phyloP scores from a whole-genome alignment of 78 protist species.

The Dictyostelium intermedium region DNA sequence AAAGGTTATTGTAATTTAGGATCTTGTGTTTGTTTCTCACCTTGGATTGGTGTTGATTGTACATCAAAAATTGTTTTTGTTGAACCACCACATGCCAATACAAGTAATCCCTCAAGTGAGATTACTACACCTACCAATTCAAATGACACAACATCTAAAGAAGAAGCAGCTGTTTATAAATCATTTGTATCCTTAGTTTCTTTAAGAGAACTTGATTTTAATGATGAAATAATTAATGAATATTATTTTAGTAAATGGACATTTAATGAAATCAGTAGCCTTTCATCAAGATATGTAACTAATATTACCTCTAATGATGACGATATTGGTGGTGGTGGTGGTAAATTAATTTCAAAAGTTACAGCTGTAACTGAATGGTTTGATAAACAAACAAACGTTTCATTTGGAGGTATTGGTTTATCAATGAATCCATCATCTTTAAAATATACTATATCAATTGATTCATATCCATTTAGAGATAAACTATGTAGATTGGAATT shows the following conservation, averaged over 20 bases:
- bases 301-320: not conserved
- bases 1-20: not conserved
- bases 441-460: constrained; percentile 11
- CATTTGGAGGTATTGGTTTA: constrained; percentile 1
- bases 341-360: not conserved
- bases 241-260: not conserved
- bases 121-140: not conserved
- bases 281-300: not conserved
- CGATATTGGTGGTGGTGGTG: too few relatives aligned
- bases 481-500: not conserved
- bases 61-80: not conserved
- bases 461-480: not conserved
- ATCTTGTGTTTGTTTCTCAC: not conserved
- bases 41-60: constrained; percentile 1
- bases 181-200: not conserved
- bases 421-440: constrained; percentile 2
- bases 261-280: not conserved
- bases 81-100: not conserved
- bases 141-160: too few relatives aligned
- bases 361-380: not conserved
- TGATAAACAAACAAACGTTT: not conserved
- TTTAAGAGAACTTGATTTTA: not conserved
- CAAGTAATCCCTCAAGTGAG: not conserved
- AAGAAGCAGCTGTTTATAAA: not conserved
- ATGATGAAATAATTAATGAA: not conserved